Percentiles rank a stretch among this genome's conserved stretches.
Conservation (phyloP, 352 stramenopile species). For the Thraustochytrium striatum region DNA sequence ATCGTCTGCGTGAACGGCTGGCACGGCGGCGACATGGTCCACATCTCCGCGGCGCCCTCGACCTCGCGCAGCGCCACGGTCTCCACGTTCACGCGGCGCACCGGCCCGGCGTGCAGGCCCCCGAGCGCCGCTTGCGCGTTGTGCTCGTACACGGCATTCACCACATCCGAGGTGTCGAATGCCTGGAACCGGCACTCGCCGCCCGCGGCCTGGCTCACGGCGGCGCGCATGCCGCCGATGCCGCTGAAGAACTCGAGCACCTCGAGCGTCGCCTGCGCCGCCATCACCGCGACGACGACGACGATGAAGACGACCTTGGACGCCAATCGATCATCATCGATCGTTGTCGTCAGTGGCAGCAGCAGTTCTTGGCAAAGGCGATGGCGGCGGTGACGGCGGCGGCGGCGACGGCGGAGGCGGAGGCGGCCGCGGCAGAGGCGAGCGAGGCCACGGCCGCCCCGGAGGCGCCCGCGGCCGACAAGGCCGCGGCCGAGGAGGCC, state of each 20-base stretch:
- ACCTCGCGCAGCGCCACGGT: conserved; percentile 25
- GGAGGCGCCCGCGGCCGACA: not conserved
- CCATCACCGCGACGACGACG: too few relatives aligned
- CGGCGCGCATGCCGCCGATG: conserved; percentile 58
- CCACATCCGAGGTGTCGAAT: conserved; percentile 43
- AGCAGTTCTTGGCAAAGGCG: too few relatives aligned
- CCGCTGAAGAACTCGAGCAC: conserved; percentile 58
- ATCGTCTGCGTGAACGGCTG: conserved; percentile 59
- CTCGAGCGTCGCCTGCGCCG: not conserved
- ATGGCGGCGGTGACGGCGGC: too few relatives aligned
- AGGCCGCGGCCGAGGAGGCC: not conserved
- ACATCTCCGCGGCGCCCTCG: conserved; percentile 53
- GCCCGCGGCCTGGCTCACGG: conserved; percentile 46
- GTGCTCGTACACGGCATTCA: conserved; percentile 40
- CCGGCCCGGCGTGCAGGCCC: not conserved
- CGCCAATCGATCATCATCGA: too few relatives aligned
- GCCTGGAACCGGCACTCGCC: conserved; percentile 23
- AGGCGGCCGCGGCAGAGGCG: too few relatives aligned
- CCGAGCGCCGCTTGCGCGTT: conserved; percentile 24
- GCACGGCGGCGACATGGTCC: conserved; percentile 60
- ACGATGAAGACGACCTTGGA: too few relatives aligned
- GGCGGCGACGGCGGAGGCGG: too few relatives aligned
- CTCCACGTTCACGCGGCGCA: conserved; percentile 15
- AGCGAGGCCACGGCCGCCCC: not conserved
- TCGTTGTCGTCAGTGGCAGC: too few relatives aligned